Base-by-base conservation (phyloP, 495 filamentous ascomycete genomes). In the Neurospora sp. region DNA sequence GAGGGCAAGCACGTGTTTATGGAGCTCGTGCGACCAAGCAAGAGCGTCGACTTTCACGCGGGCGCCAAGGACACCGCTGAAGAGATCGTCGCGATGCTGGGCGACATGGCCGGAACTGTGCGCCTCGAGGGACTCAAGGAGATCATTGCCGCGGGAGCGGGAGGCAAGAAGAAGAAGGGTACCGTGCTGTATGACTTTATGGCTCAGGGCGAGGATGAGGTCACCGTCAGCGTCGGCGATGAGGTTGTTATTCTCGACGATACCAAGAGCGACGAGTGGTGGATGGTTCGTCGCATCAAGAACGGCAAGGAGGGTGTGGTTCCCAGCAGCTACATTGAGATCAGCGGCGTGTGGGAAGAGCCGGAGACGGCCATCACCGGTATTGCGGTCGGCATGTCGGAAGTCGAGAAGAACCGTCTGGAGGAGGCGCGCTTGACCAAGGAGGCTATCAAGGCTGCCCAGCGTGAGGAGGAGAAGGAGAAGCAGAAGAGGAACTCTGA, bases 1-100 rank as follows among this genome's bases (percentile, higher is more conserved):
- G 96, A 99, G 85, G 95, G 95, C 18, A 99, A 99, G 80, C 96
- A 98, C 81, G 92, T 99, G 18, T 99, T 99, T 79, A 84, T 99
- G 74, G 96, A 98, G 79, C 86, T 98, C 41, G 90, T 97, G 49
- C 85, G 91, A 41, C 96, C 96, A 10, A 96, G 92, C 79, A 97
- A 93, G 83, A 97, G 94, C 78, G 83, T 97, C 70, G 96, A 99
- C 81, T 95, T 99, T 74, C 96, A 99, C 81, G 96, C 96, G 38
- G 96, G 96, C 20, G 93, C 96, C 12, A 99, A 98, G 81, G 95
- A 98, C 80, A 97, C 95, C 37, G 96, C 96, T 9, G 90, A 94
- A 72, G 95, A 98, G 80, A 98, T 99, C 78, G 91, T 96, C 14
- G 85, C 89, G 42, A 91, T 91, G 42, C 89, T 99, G 5, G 94